Conservation (phyloP, 2,329 filamentous ascomycete species). For the Fusarium verticillioides region DNA sequence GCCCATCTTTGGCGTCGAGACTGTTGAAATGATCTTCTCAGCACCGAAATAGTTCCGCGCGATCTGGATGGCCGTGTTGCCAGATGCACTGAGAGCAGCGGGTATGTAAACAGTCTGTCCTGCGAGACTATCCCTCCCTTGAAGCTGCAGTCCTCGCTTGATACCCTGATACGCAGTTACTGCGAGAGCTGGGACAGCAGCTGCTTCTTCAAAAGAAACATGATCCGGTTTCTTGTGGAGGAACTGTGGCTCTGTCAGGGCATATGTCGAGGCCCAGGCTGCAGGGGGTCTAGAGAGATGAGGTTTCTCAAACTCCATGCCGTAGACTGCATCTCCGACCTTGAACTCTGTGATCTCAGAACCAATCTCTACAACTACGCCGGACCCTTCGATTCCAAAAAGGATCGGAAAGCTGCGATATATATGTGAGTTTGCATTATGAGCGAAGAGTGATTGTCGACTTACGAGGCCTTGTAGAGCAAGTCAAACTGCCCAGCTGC, state of each 20-base stretch:
- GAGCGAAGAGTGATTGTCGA: background rate
- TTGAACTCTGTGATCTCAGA: constrained; percentile 42
- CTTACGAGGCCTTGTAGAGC: constrained; percentile 46
- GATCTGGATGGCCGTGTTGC: constrained; percentile 59
- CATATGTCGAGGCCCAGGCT: constrained; percentile 56
- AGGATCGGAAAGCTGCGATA: constrained; percentile 33
- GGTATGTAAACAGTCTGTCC: constrained; percentile 65
- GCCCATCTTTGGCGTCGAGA: constrained; percentile 62
- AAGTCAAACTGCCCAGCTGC: constrained; percentile 42
- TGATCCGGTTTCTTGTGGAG: constrained; percentile 48
- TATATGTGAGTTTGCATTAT: background rate
- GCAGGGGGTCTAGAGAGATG: constrained; percentile 41
- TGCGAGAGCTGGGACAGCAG: constrained; percentile 50
- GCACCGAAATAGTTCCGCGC: constrained; percentile 62
- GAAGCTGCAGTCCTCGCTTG: constrained; percentile 51
- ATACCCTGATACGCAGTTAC: constrained; percentile 59
- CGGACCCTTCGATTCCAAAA: constrained; percentile 48
- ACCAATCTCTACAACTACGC: constrained; percentile 49
- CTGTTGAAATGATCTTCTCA: constrained; percentile 60
- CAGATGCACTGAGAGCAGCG: constrained; percentile 61
- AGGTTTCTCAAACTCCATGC: constrained; percentile 52
- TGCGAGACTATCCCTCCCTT: constrained; percentile 53
- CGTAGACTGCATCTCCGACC: constrained; percentile 54
- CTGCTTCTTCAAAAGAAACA: constrained; percentile 51
- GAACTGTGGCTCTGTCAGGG: constrained; percentile 49